Percentiles rank a stretch among this genome's conserved stretches.
These are phyloP conservation scores for Hibiscus tridactylites DNA, from an alignment of 345 rosid genomes.

Conservation along the genomic window DNA sequence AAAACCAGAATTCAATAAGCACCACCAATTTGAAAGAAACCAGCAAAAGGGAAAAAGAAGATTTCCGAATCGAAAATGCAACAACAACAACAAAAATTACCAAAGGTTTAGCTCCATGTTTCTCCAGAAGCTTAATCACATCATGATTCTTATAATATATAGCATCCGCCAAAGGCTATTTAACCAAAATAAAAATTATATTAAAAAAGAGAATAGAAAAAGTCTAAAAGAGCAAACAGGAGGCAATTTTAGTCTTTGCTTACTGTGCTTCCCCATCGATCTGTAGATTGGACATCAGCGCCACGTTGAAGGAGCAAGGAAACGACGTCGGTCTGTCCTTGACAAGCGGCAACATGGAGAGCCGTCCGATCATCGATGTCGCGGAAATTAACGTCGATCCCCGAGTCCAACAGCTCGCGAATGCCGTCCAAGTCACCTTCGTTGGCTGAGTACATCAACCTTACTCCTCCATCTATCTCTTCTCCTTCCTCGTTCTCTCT, in stretches of 20 bases:
- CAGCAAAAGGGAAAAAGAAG: background rate
- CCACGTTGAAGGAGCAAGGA: conserved; percentile 54
- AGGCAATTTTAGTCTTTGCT: conserved; percentile 13
- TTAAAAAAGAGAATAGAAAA: background rate
- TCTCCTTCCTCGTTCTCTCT: conserved; percentile 36
- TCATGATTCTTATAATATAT: conserved; percentile 70
- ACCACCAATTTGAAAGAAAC: background rate
- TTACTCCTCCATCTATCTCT: conserved; percentile 47
- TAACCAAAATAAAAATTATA: conserved; percentile 7
- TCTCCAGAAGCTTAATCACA: conserved; percentile 70
- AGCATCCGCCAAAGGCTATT: conserved; percentile 94
- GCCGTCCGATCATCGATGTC: conserved; percentile 83
- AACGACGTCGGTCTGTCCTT: conserved; percentile 52
- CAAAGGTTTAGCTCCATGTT: conserved; percentile 70
- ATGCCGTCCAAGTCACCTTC: conserved; percentile 77
- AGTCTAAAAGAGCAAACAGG: background rate
- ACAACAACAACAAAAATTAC: conserved; percentile 20
- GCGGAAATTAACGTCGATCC: conserved; percentile 59
- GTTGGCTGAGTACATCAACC: conserved; percentile 62
- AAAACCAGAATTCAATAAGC: background rate
- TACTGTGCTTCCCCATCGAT: conserved; percentile 98
- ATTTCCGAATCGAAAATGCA: background rate
- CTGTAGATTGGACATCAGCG: conserved; percentile 52
- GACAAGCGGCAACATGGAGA: conserved; percentile 87
- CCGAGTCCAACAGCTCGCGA: conserved; percentile 55